These are phyloP conservation scores for Agapanthus africanus DNA, from an alignment of 106 monocot genomes.

Conservation along the genomic window DNA sequence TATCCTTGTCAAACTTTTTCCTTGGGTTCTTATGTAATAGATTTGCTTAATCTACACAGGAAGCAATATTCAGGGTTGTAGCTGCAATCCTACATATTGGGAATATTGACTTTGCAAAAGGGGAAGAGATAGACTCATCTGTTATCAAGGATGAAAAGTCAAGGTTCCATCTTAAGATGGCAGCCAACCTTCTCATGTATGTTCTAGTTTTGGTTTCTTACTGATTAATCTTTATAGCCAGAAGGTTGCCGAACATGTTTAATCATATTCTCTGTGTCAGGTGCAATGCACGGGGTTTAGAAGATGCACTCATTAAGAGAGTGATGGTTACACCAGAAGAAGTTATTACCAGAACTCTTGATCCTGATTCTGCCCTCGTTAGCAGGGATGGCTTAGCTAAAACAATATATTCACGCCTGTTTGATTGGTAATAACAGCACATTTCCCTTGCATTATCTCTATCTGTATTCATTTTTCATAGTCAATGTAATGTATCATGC, in stretches of 20 bases:
- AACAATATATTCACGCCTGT: constrained; percentile 83
- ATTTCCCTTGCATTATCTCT: neutral
- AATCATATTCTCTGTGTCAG: constrained; percentile 23
- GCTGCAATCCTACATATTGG: constrained; percentile 93
- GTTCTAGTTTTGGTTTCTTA: constrained; percentile 6
- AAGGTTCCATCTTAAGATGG: constrained; percentile 70
- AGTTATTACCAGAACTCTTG: constrained; percentile 70
- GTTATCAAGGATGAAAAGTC: constrained; percentile 85
- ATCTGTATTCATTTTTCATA: too few relatives aligned
- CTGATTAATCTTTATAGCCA: neutral
- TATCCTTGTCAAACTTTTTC: neutral
- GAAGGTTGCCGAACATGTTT: neutral
- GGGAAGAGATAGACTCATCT: constrained; percentile 74
- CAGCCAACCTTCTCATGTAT: constrained; percentile 84
- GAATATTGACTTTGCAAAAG: constrained; percentile 85
- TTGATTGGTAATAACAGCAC: constrained; percentile 86
- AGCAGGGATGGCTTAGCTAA: constrained; percentile 91
- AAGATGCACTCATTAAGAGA: constrained; percentile 70
- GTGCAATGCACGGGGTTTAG: constrained; percentile 71
- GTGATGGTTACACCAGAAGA: constrained; percentile 89
- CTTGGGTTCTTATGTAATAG: constrained; percentile 2
- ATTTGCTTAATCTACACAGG: constrained; percentile 29
- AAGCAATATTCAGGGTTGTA: constrained; percentile 89
- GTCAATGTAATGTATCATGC: constrained; percentile 21
- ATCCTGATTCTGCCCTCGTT: constrained; percentile 68